Base-by-base conservation (phyloP, 225 moss, liverwort and hornwort genomes). In the Pleurozium schreberi region DNA sequence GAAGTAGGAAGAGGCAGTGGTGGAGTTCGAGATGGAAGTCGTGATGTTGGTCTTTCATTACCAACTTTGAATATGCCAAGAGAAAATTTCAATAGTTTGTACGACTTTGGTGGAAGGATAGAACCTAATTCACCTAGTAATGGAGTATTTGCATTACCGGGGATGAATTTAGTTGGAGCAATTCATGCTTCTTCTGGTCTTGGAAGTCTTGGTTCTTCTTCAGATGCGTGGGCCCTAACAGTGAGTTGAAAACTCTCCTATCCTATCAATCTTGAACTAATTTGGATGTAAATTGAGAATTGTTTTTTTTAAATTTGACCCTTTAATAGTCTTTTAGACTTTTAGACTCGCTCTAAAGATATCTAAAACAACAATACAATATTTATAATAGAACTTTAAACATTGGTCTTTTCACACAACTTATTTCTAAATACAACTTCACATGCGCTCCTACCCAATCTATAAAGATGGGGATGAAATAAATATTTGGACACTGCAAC, bases 21-120 rank as follows among this genome's bases (percentile, higher is more conserved):
- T 25, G 82, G 94, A 55, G 70, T 91, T 79, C 93, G 82, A 73
- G 91, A 91, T 80, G 93, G 91, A 38, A 86, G 91, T 73, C 89
- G 83, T 81, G 91, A 90, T 87, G 93, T 91, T 81, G 92, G 90
- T 28, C 89, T 94, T 76, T 92, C 96, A 38, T 76, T 98, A 83
- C 95, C 97, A 62, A 91, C 93, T 63, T 64, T 95, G 25, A 93
- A 89, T 50, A 87, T 96, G 62, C 89, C 91, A 64, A 84, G 93
- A 80, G 93, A 94, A 88, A 93, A 83, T 64, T 94, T 92, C 47
- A 95, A 85, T 47, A 95, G 86, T 58, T 93, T 93, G 0, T 95
- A 95, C 31, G 94, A 94, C 53, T 96, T 94, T 70, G 93, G 96
- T 79, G 92, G 94, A 65, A 95, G 98, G 90, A 93, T 95, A 88